phyloP scores from a whole-genome alignment of 257 asterid species.

The Oldenlandia corymbosa region DNA sequence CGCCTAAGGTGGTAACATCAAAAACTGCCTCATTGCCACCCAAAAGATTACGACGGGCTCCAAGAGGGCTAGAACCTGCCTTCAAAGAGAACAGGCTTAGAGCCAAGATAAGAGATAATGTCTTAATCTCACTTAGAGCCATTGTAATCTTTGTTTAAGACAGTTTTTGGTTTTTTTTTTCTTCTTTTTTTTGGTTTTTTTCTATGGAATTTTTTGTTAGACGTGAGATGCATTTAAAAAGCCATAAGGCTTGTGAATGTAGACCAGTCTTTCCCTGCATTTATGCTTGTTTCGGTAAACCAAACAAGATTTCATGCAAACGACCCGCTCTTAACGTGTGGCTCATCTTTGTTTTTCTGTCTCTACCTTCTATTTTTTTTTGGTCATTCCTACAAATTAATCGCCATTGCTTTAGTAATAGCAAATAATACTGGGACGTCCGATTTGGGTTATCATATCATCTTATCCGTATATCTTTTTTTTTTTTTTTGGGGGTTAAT shows the following conservation, averaged over 20 bases:
- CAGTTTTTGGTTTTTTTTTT: conserved; percentile 9
- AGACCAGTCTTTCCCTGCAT: background rate
- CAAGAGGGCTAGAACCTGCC: conserved; percentile 19
- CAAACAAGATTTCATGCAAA: background rate
- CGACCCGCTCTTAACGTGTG: conserved; percentile 3
- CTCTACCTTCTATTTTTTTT: no score
- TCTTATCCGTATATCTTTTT: background rate
- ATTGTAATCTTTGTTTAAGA: conserved; percentile 16
- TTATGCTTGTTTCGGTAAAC: background rate
- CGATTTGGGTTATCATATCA: background rate
- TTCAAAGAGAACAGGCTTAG: conserved; percentile 21
- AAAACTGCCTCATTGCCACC: conserved; percentile 35
- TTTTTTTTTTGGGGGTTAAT: no score
- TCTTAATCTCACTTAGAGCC: conserved; percentile 14
- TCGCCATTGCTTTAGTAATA: background rate
- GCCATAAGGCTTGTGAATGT: background rate
- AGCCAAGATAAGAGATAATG: background rate
- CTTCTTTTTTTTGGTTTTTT: background rate
- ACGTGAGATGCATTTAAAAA: background rate
- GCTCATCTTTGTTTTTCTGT: background rate
- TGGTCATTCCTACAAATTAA: no score
- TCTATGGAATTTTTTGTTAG: background rate
- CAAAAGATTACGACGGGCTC: conserved; percentile 24
- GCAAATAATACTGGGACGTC: no score
- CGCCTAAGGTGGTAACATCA: conserved; percentile 55